A percentile compares a stretch with the other conserved stretches of the same genome.
Conservation (phyloP, 495 filamentous ascomycete species). For the Hypoxylon cercidicola region DNA sequence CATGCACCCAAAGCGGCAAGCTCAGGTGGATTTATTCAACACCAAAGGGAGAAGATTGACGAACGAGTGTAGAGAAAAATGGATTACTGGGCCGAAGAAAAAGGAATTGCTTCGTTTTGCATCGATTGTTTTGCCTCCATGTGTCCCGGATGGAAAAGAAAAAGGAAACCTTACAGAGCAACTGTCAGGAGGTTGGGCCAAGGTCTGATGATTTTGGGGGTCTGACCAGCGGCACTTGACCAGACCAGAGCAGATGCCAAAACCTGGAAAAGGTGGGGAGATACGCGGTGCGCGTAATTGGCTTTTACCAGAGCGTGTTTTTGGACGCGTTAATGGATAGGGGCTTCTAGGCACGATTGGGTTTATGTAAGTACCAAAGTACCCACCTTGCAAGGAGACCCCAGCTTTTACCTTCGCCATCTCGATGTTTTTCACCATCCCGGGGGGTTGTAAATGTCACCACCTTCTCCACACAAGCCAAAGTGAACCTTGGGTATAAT, state of each 20-base stretch:
- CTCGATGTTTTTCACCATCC: too few species aligned
- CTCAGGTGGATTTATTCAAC: background rate
- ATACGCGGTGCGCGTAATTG: conserved; percentile 33
- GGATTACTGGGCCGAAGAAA: background rate
- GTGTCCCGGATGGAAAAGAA: conserved; percentile 4
- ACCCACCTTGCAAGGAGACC: background rate
- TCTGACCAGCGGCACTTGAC: conserved; percentile 14
- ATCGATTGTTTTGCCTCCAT: conserved; percentile 4
- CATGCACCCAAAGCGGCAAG: background rate
- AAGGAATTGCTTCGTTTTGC: background rate
- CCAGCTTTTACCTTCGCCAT: too few species aligned
- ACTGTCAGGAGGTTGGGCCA: conserved; percentile 1
- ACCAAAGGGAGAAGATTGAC: background rate
- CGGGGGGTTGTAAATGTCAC: too few species aligned
- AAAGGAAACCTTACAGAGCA: background rate
- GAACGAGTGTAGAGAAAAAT: background rate
- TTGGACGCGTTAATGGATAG: conserved; percentile 31
- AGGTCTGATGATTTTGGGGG: conserved; percentile 26
- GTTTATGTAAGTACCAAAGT: conserved; percentile 9
- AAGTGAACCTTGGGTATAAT: too few species aligned
- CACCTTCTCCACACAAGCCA: too few species aligned
- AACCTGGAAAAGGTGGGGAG: conserved; percentile 29
- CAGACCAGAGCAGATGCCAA: too few species aligned
- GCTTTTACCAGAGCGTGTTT: conserved; percentile 28
- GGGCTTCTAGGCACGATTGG: conserved; percentile 6